Base-by-base conservation (phyloP, 1,139 yeast genomes). In the Pichia sp. region DNA sequence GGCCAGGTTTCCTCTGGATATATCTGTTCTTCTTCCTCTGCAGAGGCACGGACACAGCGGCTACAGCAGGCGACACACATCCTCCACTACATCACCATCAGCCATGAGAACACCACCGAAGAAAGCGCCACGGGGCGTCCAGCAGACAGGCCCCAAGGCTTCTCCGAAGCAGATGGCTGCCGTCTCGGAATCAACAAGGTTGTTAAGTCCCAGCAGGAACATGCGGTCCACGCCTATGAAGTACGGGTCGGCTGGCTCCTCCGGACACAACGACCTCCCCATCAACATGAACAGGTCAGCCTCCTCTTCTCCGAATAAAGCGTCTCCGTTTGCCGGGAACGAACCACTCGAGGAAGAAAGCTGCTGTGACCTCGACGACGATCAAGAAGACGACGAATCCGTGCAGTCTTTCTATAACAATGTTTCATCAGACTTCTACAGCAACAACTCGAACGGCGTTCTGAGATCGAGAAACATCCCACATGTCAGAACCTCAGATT, bases 401-500 rank as follows among this genome's bases (percentile, higher is more conserved):
- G 27, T 30, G 6, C 34, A 38, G 17, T 21, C 30, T n/a, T n/a
- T n/a, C 18, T 24, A 17, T 19, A 33, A 17, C 36, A 32, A 20
- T 21, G n/a, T n/a, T n/a, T n/a, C n/a, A n/a, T n/a, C n/a, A n/a
- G 27, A 35, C 20, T 8, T 8, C 10, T 8, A 7, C 27, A 24
- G 10, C 10, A 24, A 24, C 27, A 24, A 24, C 10, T 24, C 27
- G 10, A 7, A 24, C 10, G 27, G 27, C 7, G 10, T 34, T 10
- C 30, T 45, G 11, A 27, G 12, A 14, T 34, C 43, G 5, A 46
- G 48, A 31, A 39, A 19, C 15, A 12, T 44, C 12, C 36, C 48
- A 7, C 50, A 50, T 19, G 10, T 36, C 10, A 40, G 43, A 33
- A n/a, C 30, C 2, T 21, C 50, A 2, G 38, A 31, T 6, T 14